Conservation (phyloP, 2,329 filamentous ascomycete genomes). For the Epichloe scottii region DNA sequence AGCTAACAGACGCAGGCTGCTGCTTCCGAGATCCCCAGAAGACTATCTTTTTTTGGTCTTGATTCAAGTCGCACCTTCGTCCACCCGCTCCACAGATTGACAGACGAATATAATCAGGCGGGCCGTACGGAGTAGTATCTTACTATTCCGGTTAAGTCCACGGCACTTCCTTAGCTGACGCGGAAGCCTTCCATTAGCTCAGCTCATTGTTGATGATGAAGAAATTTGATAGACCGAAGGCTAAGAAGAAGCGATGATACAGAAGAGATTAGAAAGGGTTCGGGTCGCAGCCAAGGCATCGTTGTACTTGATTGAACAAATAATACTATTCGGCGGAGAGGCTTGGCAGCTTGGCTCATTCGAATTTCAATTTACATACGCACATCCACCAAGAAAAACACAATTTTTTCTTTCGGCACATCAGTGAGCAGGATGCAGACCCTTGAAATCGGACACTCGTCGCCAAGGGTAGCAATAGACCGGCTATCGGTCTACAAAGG, state of each 20-base stretch:
- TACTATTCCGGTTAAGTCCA: background rate
- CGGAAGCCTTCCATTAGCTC: background rate
- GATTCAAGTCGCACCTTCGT: background rate
- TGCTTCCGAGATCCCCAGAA: background rate
- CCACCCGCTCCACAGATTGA: background rate
- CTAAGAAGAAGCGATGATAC: background rate
- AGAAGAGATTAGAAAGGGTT: background rate
- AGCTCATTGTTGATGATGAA: background rate
- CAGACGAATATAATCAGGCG: background rate
- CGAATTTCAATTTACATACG: too few species aligned
- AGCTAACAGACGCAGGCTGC: background rate
- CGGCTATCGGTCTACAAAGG: background rate
- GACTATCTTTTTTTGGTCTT: background rate
- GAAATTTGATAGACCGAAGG: background rate
- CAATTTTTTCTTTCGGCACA: background rate
- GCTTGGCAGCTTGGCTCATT: too few species aligned
- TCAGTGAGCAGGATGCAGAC: background rate
- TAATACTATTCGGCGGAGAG: background rate
- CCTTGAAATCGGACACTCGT: background rate
- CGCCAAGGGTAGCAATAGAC: background rate
- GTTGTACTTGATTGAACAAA: background rate
- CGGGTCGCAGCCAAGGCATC: background rate
- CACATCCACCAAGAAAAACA: too few species aligned
- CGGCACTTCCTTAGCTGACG: background rate
- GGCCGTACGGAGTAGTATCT: background rate